Base-by-base conservation (phyloP, 129 eudicot genomes). In the Flaveria bidentis region DNA sequence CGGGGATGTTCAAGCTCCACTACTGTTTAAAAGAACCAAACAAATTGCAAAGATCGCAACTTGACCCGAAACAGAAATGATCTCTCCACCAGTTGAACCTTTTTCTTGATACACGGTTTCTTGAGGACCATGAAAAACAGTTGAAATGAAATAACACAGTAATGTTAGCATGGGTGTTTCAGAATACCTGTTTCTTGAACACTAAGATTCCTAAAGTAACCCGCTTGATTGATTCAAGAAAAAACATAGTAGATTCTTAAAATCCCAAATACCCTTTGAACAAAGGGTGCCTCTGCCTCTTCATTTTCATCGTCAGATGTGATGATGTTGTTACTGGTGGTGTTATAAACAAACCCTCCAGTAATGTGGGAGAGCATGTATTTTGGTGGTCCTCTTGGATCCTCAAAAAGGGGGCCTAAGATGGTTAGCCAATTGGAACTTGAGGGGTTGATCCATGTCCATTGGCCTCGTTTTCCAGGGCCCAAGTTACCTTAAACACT, bases 241-340 rank as follows among this genome's bases (percentile, higher is more conserved):
- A 94, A 47, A 22, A 96, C 87, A 84, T 88, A 94, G 84, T 94
- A 94, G 57, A 94, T 94, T 63, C 98, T 76, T 10, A 94, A 83
- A 76, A 94, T 86, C 13, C 98, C 98, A 41, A 94, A 94, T 52
- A 94, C 64, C 56, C 86, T 94, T 73, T 94, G 98, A 42, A 94
- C 85, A 76, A 84, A 84, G 39, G 97, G 93, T 47, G 98, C 98
- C 70, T 94, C 97, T 55, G 98, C 90, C 58, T 94, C 98, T 82
- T 94, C 98, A 14, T 88, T 94, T 76, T 94, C 98, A 17, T 94
- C 98, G 16, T 94, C 98, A n/a, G 97, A 91, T 75, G 85, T 96
- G 28, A 94, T 94, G 78, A 94, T 91, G 74, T 88, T 82, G 61
- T 81, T 88, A 26, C 75, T 58, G 22, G 33, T 80, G 42, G 77